Conservation (phyloP, 2,329 filamentous ascomycete genomes). For the Hortaea werneckii region DNA sequence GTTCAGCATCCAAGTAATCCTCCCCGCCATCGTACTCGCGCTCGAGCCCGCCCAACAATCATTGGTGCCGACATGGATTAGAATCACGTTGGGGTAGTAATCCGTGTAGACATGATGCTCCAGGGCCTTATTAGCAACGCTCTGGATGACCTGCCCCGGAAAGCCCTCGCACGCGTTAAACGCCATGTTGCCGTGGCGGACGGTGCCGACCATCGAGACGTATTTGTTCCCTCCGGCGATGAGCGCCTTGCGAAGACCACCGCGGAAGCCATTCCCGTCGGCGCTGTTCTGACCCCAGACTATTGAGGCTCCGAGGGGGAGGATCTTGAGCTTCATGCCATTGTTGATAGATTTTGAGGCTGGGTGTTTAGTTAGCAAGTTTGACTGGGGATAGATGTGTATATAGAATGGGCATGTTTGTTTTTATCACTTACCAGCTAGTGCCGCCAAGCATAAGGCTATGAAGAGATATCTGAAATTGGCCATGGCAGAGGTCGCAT, state of each 20-base stretch:
- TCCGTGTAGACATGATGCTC: neutral
- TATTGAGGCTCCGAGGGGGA: constrained; percentile 33
- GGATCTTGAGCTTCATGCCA: constrained; percentile 11
- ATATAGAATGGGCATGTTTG: too few species aligned
- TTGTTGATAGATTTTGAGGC: too few species aligned
- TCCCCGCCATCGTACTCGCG: neutral
- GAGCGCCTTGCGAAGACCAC: constrained; percentile 4
- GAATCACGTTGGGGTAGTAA: constrained; percentile 3
- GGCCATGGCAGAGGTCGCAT: too few species aligned
- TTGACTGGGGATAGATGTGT: too few species aligned
- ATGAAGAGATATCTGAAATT: too few species aligned
- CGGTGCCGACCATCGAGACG: constrained; percentile 1
- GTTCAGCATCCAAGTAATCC: neutral
- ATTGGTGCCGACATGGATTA: constrained; percentile 7
- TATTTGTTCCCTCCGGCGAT: constrained; percentile 2
- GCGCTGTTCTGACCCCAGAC: constrained; percentile 22
- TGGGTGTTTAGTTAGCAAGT: too few species aligned
- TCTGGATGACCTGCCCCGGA: constrained; percentile 2
- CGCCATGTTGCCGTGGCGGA: constrained; percentile 5
- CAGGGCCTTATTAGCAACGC: neutral
- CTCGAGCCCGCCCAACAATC: constrained; percentile 1
- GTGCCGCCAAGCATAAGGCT: too few species aligned
- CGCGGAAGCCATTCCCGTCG: constrained; percentile 8
- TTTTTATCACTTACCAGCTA: too few species aligned
- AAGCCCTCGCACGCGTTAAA: constrained; percentile 6